Base-by-base conservation (phyloP, 2,329 filamentous ascomycete species). In the Geosmithia putterillii region DNA sequence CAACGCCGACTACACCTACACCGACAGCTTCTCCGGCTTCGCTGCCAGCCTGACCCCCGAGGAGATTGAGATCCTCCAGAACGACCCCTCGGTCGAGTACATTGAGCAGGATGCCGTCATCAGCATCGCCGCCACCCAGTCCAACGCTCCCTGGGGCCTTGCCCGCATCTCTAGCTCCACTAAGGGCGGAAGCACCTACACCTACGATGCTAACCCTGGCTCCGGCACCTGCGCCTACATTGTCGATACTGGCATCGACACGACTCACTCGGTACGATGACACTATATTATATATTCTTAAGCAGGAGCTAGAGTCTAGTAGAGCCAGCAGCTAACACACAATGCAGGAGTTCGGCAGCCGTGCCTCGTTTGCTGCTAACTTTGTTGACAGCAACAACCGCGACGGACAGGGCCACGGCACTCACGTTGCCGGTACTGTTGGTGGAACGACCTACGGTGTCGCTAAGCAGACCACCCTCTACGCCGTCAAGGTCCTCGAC, bases 61-160 rank as follows among this genome's bases (percentile, higher is more conserved):
- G 3, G 53, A 57, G 46, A 44, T 59, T 22, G 47, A 54, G 43
- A 46, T 40, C 17, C 52, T 60, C n/a, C 45, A 45, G 22, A 44
- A 50, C 22, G 47, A 58, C 47, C 55, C 57, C 18, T 47, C 49
- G 39, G 55, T 55, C 28, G 59, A 61, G 15, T 66, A 58, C 48
- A 56, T 69, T 28, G 64, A 69, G 54, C 59, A 63, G 44, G 64
- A 70, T 46, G 56, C 53, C 38, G 47, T 57, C 25, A 52, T 68
- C 39, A 56, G 84, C 67, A 84, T 85, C 46, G 58, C 41, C 56
- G 64, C 42, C n/a, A 55, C 55, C 15, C 65, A 70, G 51, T 44
- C 42, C 20, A 50, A 53, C 38, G 61, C 66, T n/a, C 57, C 62
- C 18, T 68, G 64, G 64, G 63, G 62, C 17, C 54, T 66, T 18